Percentiles rank a stretch among this genome's conserved stretches.
Conservation (phyloP, 768 basidiomycete species). For the Lactarius indigo region DNA sequence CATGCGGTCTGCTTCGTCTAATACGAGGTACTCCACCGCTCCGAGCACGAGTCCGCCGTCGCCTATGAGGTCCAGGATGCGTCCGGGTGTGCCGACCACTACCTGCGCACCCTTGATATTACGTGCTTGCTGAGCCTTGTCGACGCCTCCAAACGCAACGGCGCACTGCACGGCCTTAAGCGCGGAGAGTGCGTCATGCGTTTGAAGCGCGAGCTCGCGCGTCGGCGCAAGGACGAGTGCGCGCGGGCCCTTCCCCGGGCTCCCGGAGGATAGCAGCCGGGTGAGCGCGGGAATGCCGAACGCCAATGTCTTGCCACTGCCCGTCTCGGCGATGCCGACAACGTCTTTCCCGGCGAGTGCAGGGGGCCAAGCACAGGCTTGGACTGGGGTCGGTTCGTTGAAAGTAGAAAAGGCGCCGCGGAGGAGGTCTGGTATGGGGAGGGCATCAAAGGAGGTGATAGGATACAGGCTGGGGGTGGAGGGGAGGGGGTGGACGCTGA, state of each 20-base stretch:
- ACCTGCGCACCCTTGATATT: slow-evolving; percentile 66
- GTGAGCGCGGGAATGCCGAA: slow-evolving; percentile 91
- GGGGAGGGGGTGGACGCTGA: slow-evolving; percentile 62
- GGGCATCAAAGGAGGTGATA: slow-evolving; percentile 68
- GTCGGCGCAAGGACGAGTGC: slow-evolving; percentile 90
- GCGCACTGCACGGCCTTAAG: slow-evolving; percentile 79
- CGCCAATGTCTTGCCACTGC: slow-evolving; percentile 94
- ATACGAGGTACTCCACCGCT: slow-evolving; percentile 85
- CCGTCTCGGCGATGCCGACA: slow-evolving; percentile 95
- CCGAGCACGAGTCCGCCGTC: slow-evolving; percentile 83
- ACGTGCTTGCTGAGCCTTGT: slow-evolving; percentile 77
- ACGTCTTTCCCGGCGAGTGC: slow-evolving; percentile 81
- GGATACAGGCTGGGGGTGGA: slow-evolving; percentile 52
- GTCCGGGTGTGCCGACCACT: slow-evolving; percentile 93
- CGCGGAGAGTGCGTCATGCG: slow-evolving; percentile 73
- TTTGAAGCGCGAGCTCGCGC: slow-evolving; percentile 94
- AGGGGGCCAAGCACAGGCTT: slow-evolving; percentile 93
- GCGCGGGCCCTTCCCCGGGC: slow-evolving; percentile 32
- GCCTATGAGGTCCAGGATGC: slow-evolving; percentile 87
- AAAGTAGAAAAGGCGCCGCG: slow-evolving; percentile 64
- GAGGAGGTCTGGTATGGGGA: slow-evolving; percentile 63
- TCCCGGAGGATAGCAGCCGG: slow-evolving; percentile 47
- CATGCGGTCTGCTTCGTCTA: slow-evolving; percentile 99
- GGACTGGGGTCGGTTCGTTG: slow-evolving; percentile 90
- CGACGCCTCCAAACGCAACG: slow-evolving; percentile 93